phyloP scores from a whole-genome alignment of 495 filamentous ascomycete genomes.

The Podospora pseudocomata region DNA sequence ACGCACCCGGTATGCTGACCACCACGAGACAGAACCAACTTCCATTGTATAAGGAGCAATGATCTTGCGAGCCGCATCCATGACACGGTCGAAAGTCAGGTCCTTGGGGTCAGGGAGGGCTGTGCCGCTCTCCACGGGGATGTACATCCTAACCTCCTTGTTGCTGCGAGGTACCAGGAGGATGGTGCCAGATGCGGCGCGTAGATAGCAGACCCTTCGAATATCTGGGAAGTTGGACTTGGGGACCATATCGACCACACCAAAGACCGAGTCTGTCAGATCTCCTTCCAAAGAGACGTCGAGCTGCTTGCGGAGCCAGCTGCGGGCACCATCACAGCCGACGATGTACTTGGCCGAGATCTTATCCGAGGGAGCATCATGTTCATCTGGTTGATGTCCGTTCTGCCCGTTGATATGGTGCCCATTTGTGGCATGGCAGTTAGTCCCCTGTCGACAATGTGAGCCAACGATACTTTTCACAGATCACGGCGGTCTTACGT shows the following conservation, averaged over 20 bases:
- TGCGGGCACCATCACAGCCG: constrained; percentile 65
- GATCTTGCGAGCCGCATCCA: constrained; percentile 57
- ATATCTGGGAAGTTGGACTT: constrained; percentile 72
- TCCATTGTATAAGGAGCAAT: constrained; percentile 59
- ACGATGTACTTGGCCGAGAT: constrained; percentile 62
- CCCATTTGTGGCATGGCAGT: background rate
- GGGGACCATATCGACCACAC: constrained; percentile 61
- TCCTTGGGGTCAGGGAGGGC: constrained; percentile 41
- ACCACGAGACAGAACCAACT: constrained; percentile 27
- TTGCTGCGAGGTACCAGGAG: constrained; percentile 67
- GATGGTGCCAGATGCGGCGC: constrained; percentile 57
- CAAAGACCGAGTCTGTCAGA: constrained; percentile 59
- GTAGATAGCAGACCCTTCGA: constrained; percentile 58
- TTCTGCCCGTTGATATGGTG: background rate
- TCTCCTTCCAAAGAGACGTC: constrained; percentile 54
- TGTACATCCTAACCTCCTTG: constrained; percentile 61
- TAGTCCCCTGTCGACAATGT: background rate
- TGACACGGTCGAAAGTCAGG: constrained; percentile 55
- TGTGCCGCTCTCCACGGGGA: constrained; percentile 51
- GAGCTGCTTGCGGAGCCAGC: constrained; percentile 56
- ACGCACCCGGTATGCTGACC: constrained; percentile 58
- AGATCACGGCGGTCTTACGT: constrained; percentile 36
- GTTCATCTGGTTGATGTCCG: background rate
- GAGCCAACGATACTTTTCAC: constrained; percentile 6
- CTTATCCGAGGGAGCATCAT: constrained; percentile 6